phyloP scores from a whole-genome alignment of 2,329 filamentous ascomycete species.

The Fusarium nodosum region DNA sequence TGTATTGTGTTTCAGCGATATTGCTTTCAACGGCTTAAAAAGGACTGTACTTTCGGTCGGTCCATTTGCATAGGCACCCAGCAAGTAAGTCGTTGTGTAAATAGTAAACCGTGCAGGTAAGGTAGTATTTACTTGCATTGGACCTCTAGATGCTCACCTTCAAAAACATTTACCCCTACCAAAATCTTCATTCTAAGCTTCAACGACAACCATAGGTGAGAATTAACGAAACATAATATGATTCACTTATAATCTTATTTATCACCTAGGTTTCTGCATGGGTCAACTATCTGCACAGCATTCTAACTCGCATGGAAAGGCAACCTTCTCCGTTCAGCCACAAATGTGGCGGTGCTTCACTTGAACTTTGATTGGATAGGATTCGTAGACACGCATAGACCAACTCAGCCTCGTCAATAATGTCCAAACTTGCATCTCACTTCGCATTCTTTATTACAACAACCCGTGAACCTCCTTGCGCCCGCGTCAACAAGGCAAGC shows the following conservation, averaged over 20 bases:
- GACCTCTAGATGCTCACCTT: neutral
- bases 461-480: slow-evolving; percentile 29
- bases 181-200: neutral
- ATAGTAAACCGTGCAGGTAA: neutral
- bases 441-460: slow-evolving; percentile 24
- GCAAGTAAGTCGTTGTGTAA: neutral
- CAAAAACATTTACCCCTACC: neutral
- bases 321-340: slow-evolving; percentile 10
- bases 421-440: slow-evolving; percentile 41
- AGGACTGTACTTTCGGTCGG: neutral
- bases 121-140: neutral
- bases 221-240: neutral
- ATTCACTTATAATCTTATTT: neutral
- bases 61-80: neutral
- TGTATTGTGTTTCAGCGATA: neutral
- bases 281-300: neutral
- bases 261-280: neutral
- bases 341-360: slow-evolving; percentile 2
- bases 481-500: slow-evolving; percentile 41
- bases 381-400: slow-evolving; percentile 14
- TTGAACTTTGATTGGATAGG: slow-evolving; percentile 37
- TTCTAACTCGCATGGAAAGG: neutral
- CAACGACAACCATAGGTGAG: neutral
- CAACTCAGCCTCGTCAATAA: slow-evolving; percentile 47
- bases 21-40: neutral